Evolutionary conservation across 2,329 filamentous ascomycete genomes (phyloP).

Genomic region (Sphaceloma murrayae): DNA sequence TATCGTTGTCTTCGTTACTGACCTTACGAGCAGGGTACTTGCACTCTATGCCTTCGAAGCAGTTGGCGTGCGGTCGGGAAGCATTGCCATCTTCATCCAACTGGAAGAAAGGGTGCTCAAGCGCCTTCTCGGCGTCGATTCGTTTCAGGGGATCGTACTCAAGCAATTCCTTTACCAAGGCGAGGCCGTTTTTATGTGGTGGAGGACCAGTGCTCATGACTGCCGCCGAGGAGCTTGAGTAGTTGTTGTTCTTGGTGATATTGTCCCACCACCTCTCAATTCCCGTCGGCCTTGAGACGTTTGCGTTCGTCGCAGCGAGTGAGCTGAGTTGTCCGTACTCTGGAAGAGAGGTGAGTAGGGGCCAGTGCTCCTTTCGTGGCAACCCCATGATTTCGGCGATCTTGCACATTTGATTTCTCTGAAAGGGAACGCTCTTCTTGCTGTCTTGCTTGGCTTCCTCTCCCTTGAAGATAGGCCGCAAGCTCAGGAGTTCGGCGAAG

Average conservation of each 20-base stretch:
- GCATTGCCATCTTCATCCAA: conserved; percentile 18
- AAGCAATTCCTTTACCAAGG: conserved; percentile 69
- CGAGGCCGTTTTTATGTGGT: conserved; percentile 58
- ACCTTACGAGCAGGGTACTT: conserved; percentile 87
- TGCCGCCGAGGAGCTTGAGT: conserved; percentile 28
- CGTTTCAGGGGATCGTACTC: conserved; percentile 90
- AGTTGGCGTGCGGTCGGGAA: conserved; percentile 55
- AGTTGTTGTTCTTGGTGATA: conserved; percentile 40
- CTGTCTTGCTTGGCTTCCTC: conserved; percentile 98
- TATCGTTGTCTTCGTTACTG: conserved; percentile 92
- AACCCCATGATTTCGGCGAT: conserved; percentile 94
- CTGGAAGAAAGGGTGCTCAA: conserved; percentile 85
- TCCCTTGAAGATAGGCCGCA: conserved; percentile 94
- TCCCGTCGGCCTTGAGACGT: conserved; percentile 44
- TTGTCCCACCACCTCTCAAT: conserved; percentile 59
- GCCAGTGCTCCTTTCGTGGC: conserved; percentile 83
- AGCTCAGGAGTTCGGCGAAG: conserved; percentile 82
- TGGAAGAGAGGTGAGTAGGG: conserved; percentile 71
- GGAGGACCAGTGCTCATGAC: conserved; percentile 26
- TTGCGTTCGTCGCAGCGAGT: conserved; percentile 37
- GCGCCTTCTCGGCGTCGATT: conserved; percentile 74
- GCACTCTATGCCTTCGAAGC: conserved; percentile 79
- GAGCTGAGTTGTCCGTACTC: conserved; percentile 51
- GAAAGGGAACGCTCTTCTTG: conserved; percentile 95
- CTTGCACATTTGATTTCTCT: conserved; percentile 97